A percentile compares a stretch with the other conserved stretches of the same genome.
These are phyloP conservation scores for Stagonosporopsis cucurbitacearum DNA, from an alignment of 2,329 filamentous ascomycete species.

Conservation along the genomic window DNA sequence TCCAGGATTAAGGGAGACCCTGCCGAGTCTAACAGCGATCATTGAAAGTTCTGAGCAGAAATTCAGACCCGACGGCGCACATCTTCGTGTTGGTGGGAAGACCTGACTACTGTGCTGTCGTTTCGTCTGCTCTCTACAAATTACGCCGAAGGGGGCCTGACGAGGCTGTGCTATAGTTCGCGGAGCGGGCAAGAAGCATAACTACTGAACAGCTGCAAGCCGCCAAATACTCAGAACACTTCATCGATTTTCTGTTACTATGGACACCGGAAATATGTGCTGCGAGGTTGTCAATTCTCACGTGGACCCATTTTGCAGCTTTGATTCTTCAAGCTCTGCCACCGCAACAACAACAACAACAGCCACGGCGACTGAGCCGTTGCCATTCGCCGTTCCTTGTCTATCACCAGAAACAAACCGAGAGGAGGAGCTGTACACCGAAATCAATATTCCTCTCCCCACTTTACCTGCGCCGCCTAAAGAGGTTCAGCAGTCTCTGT, in stretches of 20 bases:
- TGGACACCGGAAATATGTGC: conserved; percentile 11
- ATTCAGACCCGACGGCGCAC: not conserved
- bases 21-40: not conserved
- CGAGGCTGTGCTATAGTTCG: conserved; percentile 13
- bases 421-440: conserved; percentile 39
- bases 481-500: conserved; percentile 9
- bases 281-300: conserved; percentile 7
- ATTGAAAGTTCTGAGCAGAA: not conserved
- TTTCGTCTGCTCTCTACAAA: conserved; percentile 2
- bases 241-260: not conserved
- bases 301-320: conserved; percentile 9
- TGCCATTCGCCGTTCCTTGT: not conserved
- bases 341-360: conserved; percentile 12
- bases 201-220: not conserved
- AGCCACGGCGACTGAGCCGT: conserved; percentile 1
- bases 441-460: conserved; percentile 45
- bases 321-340: conserved; percentile 4
- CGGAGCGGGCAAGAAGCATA: not conserved
- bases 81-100: not conserved
- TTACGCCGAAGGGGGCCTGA: conserved; percentile 11
- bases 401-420: conserved; percentile 18
- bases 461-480: conserved; percentile 22
- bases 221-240: too few species aligned
- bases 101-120: not conserved
- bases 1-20: conserved; percentile 6